A percentile compares a stretch with the other conserved stretches of the same genome.
Conservation (phyloP, 2,329 filamentous ascomycete genomes). For the Botryosphaeria dothidea region DNA sequence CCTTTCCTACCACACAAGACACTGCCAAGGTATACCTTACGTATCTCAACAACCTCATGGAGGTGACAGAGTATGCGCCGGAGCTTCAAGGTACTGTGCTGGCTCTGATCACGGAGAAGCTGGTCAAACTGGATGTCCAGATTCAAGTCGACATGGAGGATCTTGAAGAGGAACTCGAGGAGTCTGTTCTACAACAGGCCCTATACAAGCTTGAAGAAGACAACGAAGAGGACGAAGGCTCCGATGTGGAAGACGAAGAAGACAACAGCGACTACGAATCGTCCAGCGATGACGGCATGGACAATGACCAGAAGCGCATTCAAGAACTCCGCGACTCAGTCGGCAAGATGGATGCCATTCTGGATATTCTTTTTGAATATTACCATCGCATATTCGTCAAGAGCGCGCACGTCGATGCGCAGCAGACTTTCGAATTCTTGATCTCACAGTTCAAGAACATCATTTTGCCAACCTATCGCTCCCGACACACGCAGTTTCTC, state of each 20-base stretch:
- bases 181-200: slow-evolving; percentile 65
- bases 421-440: slow-evolving; percentile 74
- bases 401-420: slow-evolving; percentile 64
- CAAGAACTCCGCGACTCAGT: slow-evolving; percentile 78
- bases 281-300: slow-evolving; percentile 62
- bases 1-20: slow-evolving; percentile 77
- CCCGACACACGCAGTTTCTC: slow-evolving; percentile 91
- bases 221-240: slow-evolving; percentile 58
- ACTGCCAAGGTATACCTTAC: slow-evolving; percentile 76
- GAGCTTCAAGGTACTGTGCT: slow-evolving; percentile 79
- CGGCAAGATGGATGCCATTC: slow-evolving; percentile 85
- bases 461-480: slow-evolving; percentile 87
- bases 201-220: slow-evolving; percentile 36
- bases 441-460: slow-evolving; percentile 83
- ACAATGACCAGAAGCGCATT: slow-evolving; percentile 61
- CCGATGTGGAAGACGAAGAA: slow-evolving; percentile 46
- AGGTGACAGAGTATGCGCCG: slow-evolving; percentile 74
- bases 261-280: slow-evolving; percentile 70
- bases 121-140: slow-evolving; percentile 93
- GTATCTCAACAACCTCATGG: slow-evolving; percentile 85
- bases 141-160: slow-evolving; percentile 94
- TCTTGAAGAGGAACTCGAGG: slow-evolving; percentile 82
- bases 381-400: slow-evolving; percentile 73
- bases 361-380: slow-evolving; percentile 83
- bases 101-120: slow-evolving; percentile 77